Base-by-base conservation (phyloP, 176 grass and related monocot genomes). In the Secale cereale region DNA sequence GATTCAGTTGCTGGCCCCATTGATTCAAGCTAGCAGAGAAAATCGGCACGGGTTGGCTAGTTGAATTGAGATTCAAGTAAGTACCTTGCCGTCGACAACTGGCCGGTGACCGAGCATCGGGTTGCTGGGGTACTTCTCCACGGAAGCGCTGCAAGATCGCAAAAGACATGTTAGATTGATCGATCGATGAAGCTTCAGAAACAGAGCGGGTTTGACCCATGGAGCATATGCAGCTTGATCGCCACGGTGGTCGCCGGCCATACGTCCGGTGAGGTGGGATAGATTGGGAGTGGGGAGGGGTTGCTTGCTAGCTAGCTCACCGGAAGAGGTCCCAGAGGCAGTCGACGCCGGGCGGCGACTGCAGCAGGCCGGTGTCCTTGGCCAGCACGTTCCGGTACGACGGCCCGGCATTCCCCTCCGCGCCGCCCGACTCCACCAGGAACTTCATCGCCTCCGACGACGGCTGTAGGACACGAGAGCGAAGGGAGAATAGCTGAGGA, bases 281-380 rank as follows among this genome's bases (percentile, higher is more conserved):
- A 6, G 25, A 64, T 30, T 20, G 57, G 10, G 40, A 13, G 30
- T 43, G 41, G 41, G 41, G 41, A 43, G 3, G 1, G 41, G 3
- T 13, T 43, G 1, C 3, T 31, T 31, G 30, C 30, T 31, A 31
- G 30, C 30, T 19, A 3, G 31, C 45, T 36, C 62, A 98, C 96
- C 93, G 91, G 89, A 95, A 98, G 66, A 98, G 46, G 40, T 98
- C 96, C 96, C 96, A 98, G 79, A 91, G 93, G 78, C 72, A 81
- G 64, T 92, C 23, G 31, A 94, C 3, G 30, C 83, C 89, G 6
- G 86, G 68, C 46, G 83, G 72, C 13, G 81, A 37, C 77, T 79
- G 79, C 27, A 78, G 81, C 69, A 92, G 92, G 4, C 91, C 96
- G 81, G 67, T 17, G 59, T 94, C 96, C 89, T 89, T 95, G 20